Evolutionary conservation across 441 rosid species (phyloP).

Genomic region (Corymbia calophylla): DNA sequence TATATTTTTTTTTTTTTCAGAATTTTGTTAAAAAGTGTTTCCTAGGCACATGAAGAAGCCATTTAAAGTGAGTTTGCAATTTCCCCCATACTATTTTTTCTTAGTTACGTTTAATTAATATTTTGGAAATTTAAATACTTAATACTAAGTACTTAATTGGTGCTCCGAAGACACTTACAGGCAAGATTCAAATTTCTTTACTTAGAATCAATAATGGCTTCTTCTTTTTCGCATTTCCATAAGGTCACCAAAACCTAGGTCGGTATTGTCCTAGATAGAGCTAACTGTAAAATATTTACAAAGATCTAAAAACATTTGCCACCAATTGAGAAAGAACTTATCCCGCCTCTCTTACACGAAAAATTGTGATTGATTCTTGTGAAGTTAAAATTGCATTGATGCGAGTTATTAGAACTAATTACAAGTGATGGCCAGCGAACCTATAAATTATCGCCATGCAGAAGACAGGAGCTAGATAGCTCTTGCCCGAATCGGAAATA

Average conservation of each 20-base stretch:
- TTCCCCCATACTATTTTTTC: background rate
- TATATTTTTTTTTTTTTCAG: background rate
- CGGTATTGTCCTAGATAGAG: background rate
- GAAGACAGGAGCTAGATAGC: background rate
- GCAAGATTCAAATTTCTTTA: background rate
- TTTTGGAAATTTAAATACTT: background rate
- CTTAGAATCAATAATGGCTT: too few species aligned
- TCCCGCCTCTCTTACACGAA: background rate
- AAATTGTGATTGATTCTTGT: background rate
- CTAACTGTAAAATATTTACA: background rate
- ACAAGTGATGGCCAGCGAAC: background rate
- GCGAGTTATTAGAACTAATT: background rate
- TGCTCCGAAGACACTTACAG: background rate
- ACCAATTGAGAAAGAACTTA: background rate
- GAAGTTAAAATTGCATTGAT: background rate
- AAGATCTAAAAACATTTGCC: background rate
- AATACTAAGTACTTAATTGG: background rate
- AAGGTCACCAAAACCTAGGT: background rate
- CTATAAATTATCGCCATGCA: background rate
- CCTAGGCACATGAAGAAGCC: background rate
- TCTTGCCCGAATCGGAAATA: background rate
- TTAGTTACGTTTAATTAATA: background rate
- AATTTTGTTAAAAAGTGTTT: background rate
- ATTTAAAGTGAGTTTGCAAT: background rate
- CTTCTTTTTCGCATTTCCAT: background rate